Evolutionary conservation across 306 rosid species (phyloP).

Genomic region (Vigna unguiculata): DNA sequence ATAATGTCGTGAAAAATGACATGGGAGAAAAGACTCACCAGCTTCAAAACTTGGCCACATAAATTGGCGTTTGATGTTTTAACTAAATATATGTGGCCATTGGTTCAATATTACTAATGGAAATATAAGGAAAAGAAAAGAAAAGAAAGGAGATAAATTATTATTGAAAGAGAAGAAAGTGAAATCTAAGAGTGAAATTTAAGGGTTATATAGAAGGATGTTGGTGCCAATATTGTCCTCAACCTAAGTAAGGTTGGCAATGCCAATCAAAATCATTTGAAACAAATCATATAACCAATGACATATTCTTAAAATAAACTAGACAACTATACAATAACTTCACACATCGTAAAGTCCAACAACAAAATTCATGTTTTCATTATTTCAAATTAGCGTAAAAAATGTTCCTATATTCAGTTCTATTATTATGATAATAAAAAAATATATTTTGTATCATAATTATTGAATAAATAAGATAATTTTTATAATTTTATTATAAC

Average conservation of each 20-base stretch:
- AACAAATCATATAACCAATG: not conserved
- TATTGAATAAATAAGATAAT: too few species aligned
- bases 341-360: not conserved
- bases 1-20: not conserved
- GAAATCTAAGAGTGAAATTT: not conserved
- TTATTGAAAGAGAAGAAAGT: not conserved
- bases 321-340: not conserved
- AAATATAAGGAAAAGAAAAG: conserved; percentile 4
- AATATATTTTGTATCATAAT: too few species aligned
- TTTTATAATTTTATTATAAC: too few species aligned
- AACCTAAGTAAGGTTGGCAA: conserved; percentile 28
- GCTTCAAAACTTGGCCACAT: conserved; percentile 41
- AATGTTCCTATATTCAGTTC: too few species aligned
- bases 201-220: not conserved
- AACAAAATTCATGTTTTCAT: not conserved
- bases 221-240: conserved; percentile 10
- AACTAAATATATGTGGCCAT: not conserved
- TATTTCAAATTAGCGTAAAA: too few species aligned
- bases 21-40: conserved; percentile 52
- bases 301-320: not conserved
- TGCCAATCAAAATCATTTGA: not conserved
- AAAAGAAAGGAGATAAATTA: not conserved
- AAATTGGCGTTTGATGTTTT: conserved; percentile 6
- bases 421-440: too few species aligned
- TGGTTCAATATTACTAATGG: not conserved